Conservation (phyloP, 352 stramenopile genomes). For the Phytophthora nicotianae region DNA sequence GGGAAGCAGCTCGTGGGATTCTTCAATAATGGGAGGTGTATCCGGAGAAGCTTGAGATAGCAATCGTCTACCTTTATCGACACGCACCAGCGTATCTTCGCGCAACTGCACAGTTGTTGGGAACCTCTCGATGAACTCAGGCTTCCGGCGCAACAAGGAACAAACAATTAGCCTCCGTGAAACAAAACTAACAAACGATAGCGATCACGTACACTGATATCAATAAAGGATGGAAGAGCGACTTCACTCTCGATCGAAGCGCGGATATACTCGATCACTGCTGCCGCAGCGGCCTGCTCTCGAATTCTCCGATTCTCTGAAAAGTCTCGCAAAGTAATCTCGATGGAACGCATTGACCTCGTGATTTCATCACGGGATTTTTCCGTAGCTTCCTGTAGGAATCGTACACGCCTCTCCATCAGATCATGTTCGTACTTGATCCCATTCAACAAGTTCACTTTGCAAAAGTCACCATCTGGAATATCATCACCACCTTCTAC, state of each 20-base stretch:
- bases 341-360: conserved; percentile 50
- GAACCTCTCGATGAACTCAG: conserved; percentile 59
- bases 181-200: background rate
- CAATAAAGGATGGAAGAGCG: conserved; percentile 63
- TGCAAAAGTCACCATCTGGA: conserved; percentile 33
- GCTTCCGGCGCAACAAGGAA: conserved; percentile 35
- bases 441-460: conserved; percentile 59
- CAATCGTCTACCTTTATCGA: conserved; percentile 47
- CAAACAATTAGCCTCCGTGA: conserved; percentile 3
- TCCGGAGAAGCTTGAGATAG: conserved; percentile 34
- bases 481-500: background rate
- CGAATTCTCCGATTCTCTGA: conserved; percentile 47
- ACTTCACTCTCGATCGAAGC: conserved; percentile 60
- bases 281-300: conserved; percentile 54
- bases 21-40: conserved; percentile 49
- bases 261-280: conserved; percentile 57
- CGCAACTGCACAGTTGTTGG: conserved; percentile 55
- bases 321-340: conserved; percentile 50
- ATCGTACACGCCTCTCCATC: conserved; percentile 54
- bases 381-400: conserved; percentile 50
- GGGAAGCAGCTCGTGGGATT: conserved; percentile 45
- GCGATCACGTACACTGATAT: conserved; percentile 52
- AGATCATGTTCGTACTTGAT: conserved; percentile 67
- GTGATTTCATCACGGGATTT: conserved; percentile 53
- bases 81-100: conserved; percentile 56